phyloP scores from a whole-genome alignment of 2,329 filamentous ascomycete genomes.

The Claviceps sp. region DNA sequence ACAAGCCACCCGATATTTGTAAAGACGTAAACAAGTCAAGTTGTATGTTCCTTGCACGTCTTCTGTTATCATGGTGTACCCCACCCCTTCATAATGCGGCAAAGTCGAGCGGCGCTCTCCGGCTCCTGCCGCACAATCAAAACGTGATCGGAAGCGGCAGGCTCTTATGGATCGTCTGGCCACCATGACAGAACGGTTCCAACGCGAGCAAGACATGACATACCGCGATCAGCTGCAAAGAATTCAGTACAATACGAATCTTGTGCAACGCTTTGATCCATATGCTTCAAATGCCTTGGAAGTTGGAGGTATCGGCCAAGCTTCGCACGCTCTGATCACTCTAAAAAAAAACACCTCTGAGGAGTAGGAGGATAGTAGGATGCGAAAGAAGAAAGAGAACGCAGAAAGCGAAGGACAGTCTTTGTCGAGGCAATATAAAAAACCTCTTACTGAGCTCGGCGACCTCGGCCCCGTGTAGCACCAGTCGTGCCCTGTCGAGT shows the following conservation, averaged over 20 bases:
- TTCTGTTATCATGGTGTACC: no score
- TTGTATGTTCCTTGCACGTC: no score
- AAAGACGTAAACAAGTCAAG: no score
- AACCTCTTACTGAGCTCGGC: constrained; percentile 14
- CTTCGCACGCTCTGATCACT: constrained; percentile 21
- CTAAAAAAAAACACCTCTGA: no score
- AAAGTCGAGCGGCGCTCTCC: constrained; percentile 24
- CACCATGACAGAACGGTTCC: constrained; percentile 64
- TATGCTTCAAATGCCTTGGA: constrained; percentile 59
- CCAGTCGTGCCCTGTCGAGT: constrained; percentile 38
- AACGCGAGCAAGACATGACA: constrained; percentile 65
- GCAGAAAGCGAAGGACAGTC: neutral
- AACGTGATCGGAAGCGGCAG: constrained; percentile 81
- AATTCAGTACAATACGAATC: constrained; percentile 75
- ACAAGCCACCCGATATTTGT: no score
- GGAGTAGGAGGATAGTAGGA: no score
- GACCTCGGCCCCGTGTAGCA: constrained; percentile 34
- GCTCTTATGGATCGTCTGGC: constrained; percentile 68
- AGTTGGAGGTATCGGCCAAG: constrained; percentile 45
- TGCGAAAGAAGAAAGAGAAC: neutral
- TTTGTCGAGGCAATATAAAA: neutral
- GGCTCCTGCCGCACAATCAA: constrained; percentile 43
- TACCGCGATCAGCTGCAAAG: constrained; percentile 85
- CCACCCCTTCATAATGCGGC: constrained; percentile 7
- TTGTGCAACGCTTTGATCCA: constrained; percentile 74